Evolutionary conservation across 2,329 filamentous ascomycete species (phyloP), one percentile per base, ranked within the genome.

Genomic region (Fusarium sp.): DNA sequence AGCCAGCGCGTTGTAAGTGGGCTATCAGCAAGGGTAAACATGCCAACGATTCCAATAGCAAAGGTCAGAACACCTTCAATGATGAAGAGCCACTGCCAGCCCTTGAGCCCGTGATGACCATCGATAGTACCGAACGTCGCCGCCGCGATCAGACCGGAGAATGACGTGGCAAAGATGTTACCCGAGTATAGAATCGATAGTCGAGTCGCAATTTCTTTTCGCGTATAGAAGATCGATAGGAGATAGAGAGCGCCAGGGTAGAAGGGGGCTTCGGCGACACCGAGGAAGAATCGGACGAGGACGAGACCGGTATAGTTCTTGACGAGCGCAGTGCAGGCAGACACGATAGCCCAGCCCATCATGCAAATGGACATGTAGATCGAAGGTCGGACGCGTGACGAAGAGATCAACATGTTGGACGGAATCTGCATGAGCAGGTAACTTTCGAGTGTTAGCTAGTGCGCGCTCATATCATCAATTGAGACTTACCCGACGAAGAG

Each of bases 181-280:
- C 76, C 78, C 1, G 78, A 57, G 53, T 76, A 74, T 7, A 74
- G 71, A 7, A 75, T 77, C 5, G 74, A 73, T 0, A 76, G 74
- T 7, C 81, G 72, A 15, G 78, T 68, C 6, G 75, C 76, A 3
- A 79, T 75, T 64, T 82, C 58, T 58, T 77, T 77, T 11, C 79
- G 74, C 7, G 78, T 83, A 54, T 84, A 84, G 72, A 80, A 84
- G 2, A 77, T 67, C 0, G 78, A 80, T 0, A 83, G 68, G 28
- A 76, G 80, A 57, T 78, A 82, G 2, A 83, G 72, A 1, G 78
- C 79, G 0, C 81, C 83, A 0, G 82, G 82, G 71, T 88, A 87
- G 75, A 86, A 87, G 5, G 86, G 83, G 1, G 87, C 87, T 69
- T 88, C 86, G 7, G 86, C 80, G 40, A 85, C 81, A 39, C 86